These are phyloP conservation scores for Endoconidiophora polonica DNA, from an alignment of 2,329 filamentous ascomycete species.

Conservation along the genomic window DNA sequence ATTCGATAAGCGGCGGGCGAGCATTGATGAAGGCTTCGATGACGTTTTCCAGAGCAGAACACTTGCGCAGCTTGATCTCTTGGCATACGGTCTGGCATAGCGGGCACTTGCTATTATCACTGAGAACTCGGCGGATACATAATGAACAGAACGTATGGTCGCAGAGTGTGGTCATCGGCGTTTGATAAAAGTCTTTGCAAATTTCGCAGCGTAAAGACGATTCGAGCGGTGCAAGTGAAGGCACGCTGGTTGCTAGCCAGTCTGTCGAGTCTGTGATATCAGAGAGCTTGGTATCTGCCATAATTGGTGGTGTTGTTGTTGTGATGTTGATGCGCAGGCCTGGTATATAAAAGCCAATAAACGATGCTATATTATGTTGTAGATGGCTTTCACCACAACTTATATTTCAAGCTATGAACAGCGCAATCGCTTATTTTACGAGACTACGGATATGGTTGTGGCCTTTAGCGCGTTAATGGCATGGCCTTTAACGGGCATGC, in stretches of 20 bases:
- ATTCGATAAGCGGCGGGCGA: conserved; percentile 42
- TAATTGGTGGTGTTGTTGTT: conserved; percentile 12
- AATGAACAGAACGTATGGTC: conserved; percentile 93
- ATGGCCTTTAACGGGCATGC: too few relatives aligned
- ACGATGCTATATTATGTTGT: background rate
- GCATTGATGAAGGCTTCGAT: conserved; percentile 60
- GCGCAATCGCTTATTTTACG: too few relatives aligned
- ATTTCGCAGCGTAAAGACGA: conserved; percentile 83
- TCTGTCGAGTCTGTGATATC: conserved; percentile 64
- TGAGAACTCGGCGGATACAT: conserved; percentile 77
- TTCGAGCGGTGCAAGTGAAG: conserved; percentile 55
- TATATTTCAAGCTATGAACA: too few relatives aligned
- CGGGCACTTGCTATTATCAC: conserved; percentile 73
- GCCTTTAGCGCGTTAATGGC: too few relatives aligned
- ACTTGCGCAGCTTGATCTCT: conserved; percentile 67
- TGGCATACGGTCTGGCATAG: conserved; percentile 66
- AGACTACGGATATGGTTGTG: too few relatives aligned
- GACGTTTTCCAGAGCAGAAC: conserved; percentile 71
- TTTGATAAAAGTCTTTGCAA: conserved; percentile 93
- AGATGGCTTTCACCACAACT: too few relatives aligned
- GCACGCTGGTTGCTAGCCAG: conserved; percentile 58
- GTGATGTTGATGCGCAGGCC: too few relatives aligned
- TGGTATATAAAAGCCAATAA: background rate
- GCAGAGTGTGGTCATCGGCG: conserved; percentile 88
- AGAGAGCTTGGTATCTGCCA: conserved; percentile 21